These are phyloP conservation scores for Trapa bicornis DNA, from an alignment of 345 rosid genomes.

Conservation along the genomic window DNA sequence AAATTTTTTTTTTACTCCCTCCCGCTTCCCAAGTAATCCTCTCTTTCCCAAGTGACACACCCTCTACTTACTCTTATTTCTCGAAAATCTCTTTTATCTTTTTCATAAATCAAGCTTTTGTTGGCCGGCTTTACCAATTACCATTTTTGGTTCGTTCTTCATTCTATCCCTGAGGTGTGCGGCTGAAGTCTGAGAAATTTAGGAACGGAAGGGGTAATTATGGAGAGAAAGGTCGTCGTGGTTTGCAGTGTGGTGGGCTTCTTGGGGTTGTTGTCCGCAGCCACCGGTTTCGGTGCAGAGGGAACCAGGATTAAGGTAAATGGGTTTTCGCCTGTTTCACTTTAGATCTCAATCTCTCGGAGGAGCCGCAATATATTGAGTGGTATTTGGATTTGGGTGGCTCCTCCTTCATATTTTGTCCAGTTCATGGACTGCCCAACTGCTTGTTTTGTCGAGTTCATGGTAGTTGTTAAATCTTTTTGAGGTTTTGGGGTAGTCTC, in stretches of 20 bases:
- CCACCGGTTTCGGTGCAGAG: slow-evolving; percentile 86
- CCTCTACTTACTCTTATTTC: neutral
- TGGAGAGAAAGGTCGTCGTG: slow-evolving; percentile 56
- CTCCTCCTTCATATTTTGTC: neutral
- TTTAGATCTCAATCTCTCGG: neutral
- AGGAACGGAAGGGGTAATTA: slow-evolving; percentile 1
- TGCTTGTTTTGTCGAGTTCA: neutral
- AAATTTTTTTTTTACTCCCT: no score
- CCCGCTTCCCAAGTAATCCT: no score
- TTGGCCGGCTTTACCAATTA: neutral
- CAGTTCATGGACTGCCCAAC: neutral
- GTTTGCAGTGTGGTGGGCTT: slow-evolving; percentile 43
- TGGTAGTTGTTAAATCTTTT: neutral
- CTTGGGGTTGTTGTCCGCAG: slow-evolving; percentile 60
- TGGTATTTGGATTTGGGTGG: neutral
- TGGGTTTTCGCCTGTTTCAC: neutral
- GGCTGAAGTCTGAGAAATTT: neutral
- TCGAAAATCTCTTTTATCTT: neutral
- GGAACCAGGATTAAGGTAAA: slow-evolving; percentile 76
- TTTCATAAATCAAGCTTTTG: neutral
- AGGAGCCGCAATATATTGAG: neutral
- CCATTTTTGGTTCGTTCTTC: neutral
- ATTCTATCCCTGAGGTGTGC: neutral
- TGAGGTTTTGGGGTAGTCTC: neutral
- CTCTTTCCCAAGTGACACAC: no score